These are phyloP conservation scores for Taxillus chinensis DNA, from an alignment of 164 flowering plant genomes.

Conservation along the genomic window DNA sequence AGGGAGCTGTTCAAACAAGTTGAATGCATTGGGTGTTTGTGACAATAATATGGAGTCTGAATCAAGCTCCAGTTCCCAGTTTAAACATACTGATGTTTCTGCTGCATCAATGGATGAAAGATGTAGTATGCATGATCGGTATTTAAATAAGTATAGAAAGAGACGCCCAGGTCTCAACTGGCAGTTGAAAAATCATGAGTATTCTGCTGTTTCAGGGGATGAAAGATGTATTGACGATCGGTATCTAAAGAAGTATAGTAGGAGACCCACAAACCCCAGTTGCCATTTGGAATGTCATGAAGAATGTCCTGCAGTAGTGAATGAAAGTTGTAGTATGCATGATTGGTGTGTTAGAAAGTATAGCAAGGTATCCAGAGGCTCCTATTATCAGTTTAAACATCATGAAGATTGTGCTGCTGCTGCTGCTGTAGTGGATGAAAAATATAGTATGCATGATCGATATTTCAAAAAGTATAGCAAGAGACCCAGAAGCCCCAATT, in stretches of 20 bases:
- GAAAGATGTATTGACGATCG: slow-evolving; percentile 6
- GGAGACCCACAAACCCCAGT: slow-evolving; percentile 4
- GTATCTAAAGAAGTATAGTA: background rate
- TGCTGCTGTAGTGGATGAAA: slow-evolving; percentile 10
- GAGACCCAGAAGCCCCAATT: slow-evolving; percentile 5
- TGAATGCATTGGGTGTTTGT: slow-evolving; percentile 15
- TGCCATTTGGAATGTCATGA: background rate
- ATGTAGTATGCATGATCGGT: background rate
- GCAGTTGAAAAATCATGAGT: background rate
- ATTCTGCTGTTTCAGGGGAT: slow-evolving; percentile 10
- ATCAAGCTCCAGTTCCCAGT: slow-evolving; percentile 6
- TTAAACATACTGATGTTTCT: too few species aligned
- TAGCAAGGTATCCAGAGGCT: background rate
- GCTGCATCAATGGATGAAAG: background rate
- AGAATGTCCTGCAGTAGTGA: background rate
- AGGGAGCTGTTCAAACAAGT: slow-evolving; percentile 27
- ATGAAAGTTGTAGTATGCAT: background rate
- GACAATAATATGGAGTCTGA: slow-evolving; percentile 18
- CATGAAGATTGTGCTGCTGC: slow-evolving; percentile 1
- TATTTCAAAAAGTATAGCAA: background rate
- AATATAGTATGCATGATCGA: slow-evolving; percentile 4
- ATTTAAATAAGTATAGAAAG: background rate
- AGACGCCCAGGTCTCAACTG: background rate
- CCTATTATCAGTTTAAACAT: too few species aligned
- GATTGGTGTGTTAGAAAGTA: background rate